These are phyloP conservation scores for Tulasnella sp. DNA, from an alignment of 768 basidiomycete genomes.

Conservation along the genomic window DNA sequence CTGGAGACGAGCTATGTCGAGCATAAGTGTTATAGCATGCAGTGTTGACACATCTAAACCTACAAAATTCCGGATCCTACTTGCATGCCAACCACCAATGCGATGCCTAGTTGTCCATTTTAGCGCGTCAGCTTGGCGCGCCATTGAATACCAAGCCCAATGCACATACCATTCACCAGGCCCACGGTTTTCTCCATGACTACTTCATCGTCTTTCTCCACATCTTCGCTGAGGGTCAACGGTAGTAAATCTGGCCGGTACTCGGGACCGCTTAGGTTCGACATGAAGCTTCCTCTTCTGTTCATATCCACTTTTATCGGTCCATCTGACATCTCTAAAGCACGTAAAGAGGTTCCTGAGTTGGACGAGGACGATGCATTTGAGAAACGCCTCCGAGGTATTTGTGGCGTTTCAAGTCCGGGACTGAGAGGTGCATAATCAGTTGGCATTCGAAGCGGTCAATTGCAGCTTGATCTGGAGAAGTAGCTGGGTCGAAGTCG, in stretches of 20 bases:
- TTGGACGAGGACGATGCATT: constrained; percentile 27
- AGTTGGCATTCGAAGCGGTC: neutral
- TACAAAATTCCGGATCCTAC: constrained; percentile 92
- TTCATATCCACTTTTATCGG: constrained; percentile 28
- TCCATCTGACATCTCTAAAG: constrained; percentile 66
- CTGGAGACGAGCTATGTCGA: constrained; percentile 68
- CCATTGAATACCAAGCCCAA: too few species aligned
- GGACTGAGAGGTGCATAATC: too few species aligned
- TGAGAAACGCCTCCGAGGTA: too few species aligned
- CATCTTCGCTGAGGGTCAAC: constrained; percentile 70
- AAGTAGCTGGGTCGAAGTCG: too few species aligned
- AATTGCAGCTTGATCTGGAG: too few species aligned
- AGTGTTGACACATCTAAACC: constrained; percentile 23
- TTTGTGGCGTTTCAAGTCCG: neutral
- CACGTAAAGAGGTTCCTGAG: constrained; percentile 65
- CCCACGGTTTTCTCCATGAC: constrained; percentile 49
- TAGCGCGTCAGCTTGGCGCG: too few species aligned
- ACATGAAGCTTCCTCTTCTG: constrained; percentile 42
- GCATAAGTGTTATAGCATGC: neutral
- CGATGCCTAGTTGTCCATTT: constrained; percentile 49
- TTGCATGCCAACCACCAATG: constrained; percentile 73
- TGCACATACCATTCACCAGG: constrained; percentile 60
- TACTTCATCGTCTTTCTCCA: constrained; percentile 62
- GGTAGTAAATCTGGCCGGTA: constrained; percentile 23
- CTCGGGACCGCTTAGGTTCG: constrained; percentile 29